Conservation (phyloP, 129 eudicot genomes). For the Escallonia rubra region DNA sequence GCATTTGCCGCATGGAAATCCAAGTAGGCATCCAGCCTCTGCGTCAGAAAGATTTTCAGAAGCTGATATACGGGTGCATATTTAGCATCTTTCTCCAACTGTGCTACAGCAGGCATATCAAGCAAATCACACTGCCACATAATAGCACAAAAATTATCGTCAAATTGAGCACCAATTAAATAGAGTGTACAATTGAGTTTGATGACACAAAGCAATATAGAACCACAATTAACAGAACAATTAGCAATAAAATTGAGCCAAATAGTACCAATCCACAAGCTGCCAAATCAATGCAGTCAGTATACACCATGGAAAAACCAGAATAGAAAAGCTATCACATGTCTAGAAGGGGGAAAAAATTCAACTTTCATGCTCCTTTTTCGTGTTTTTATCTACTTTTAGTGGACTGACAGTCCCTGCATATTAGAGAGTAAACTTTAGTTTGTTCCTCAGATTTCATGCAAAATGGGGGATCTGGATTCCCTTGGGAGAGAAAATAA, state of each 20-base stretch:
- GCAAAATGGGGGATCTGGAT: no score
- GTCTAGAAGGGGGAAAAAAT: not conserved
- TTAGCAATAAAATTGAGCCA: no score
- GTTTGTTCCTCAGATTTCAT: no score
- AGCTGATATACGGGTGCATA: constrained; percentile 60
- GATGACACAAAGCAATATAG: not conserved
- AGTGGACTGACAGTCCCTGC: no score
- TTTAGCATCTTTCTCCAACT: constrained; percentile 80
- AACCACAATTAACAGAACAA: no score
- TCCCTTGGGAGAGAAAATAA: no score
- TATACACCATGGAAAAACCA: not conserved
- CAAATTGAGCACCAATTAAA: not conserved
- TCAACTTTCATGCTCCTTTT: no score
- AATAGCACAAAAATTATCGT: not conserved
- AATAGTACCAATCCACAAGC: no score
- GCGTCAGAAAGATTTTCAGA: constrained; percentile 60
- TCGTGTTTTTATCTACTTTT: no score
- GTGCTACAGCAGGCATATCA: constrained; percentile 77
- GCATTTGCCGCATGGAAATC: constrained; percentile 68
- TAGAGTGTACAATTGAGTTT: not conserved
- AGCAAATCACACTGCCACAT: constrained; percentile 71
- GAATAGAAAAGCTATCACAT: not conserved
- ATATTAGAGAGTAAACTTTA: no score
- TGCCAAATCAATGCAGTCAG: not conserved
- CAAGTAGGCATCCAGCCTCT: constrained; percentile 60